phyloP scores from a whole-genome alignment of 768 basidiomycete species.

The Auricularia heimuer region DNA sequence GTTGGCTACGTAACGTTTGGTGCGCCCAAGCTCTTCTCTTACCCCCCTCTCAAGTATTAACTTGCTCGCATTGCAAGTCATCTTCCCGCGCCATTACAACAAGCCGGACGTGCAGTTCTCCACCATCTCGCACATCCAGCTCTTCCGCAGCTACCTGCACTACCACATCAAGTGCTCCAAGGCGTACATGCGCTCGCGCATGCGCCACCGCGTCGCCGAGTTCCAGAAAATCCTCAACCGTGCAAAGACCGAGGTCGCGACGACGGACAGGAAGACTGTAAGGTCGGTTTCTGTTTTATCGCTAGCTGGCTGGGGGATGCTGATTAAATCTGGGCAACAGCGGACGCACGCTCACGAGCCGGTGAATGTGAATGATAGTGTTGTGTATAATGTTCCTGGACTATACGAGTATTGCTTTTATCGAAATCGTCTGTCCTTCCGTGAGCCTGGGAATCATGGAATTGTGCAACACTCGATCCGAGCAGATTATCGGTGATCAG shows the following conservation, averaged over 20 bases:
- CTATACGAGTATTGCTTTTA: too few species aligned
- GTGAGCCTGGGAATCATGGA: too few species aligned
- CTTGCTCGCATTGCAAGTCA: slow-evolving; percentile 34
- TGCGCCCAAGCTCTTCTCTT: slow-evolving; percentile 15
- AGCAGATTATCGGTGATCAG: neutral
- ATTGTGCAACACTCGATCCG: neutral
- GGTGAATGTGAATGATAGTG: slow-evolving; percentile 8
- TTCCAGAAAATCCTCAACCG: slow-evolving; percentile 95
- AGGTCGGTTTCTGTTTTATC: slow-evolving; percentile 41
- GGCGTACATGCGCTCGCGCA: slow-evolving; percentile 97
- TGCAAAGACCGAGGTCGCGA: slow-evolving; percentile 84
- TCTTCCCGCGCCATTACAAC: slow-evolving; percentile 92
- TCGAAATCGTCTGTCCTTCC: too few species aligned
- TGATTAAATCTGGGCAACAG: slow-evolving; percentile 5
- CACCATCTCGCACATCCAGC: slow-evolving; percentile 90
- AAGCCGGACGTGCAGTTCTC: slow-evolving; percentile 54
- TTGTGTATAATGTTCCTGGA: neutral
- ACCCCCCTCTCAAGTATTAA: neutral
- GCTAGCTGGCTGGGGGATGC: neutral
- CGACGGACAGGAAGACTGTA: slow-evolving; percentile 81
- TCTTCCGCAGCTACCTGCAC: slow-evolving; percentile 98
- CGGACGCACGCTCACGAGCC: slow-evolving; percentile 14
- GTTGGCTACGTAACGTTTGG: slow-evolving; percentile 92
- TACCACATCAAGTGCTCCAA: slow-evolving; percentile 99
- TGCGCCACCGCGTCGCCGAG: slow-evolving; percentile 87